These are phyloP conservation scores for Cystobasidiaceae sp. DNA, from an alignment of 1,284 basidiomycete species.

Conservation along the genomic window DNA sequence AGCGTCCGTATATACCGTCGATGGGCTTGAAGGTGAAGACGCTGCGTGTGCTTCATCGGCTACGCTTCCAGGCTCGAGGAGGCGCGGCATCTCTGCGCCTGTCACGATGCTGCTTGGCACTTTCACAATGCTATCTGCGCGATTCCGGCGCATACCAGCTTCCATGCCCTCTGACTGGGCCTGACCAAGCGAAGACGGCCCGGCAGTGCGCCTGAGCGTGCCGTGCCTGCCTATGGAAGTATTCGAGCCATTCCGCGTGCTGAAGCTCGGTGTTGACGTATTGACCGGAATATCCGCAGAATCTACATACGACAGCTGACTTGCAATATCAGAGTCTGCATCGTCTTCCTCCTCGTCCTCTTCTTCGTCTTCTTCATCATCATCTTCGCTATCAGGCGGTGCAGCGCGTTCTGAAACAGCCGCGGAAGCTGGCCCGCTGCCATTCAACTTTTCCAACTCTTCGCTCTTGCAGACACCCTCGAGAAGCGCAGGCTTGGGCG, in stretches of 20 bases:
- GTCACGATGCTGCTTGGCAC: background rate
- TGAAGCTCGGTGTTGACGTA: background rate
- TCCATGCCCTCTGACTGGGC: background rate
- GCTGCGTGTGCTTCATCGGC: background rate
- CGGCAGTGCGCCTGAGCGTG: background rate
- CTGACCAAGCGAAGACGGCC: background rate
- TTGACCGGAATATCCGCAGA: background rate
- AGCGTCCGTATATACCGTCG: constrained; percentile 9
- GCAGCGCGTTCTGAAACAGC: too few relatives aligned
- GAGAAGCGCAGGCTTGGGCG: background rate
- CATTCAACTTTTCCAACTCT: background rate
- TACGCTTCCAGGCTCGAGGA: background rate
- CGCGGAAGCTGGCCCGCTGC: too few relatives aligned
- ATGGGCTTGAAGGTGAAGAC: background rate
- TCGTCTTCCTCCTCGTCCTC: constrained; percentile 10
- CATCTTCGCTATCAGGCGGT: background rate
- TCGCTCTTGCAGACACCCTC: background rate
- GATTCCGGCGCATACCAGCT: background rate
- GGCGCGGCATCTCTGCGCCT: background rate
- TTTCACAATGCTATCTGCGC: background rate
- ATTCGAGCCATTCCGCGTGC: background rate
- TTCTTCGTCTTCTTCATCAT: background rate
- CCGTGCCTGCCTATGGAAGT: background rate
- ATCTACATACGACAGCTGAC: background rate
- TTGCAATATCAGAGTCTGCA: background rate